Conservation (phyloP, 2,329 filamentous ascomycete genomes). For the Venturia effusa region DNA sequence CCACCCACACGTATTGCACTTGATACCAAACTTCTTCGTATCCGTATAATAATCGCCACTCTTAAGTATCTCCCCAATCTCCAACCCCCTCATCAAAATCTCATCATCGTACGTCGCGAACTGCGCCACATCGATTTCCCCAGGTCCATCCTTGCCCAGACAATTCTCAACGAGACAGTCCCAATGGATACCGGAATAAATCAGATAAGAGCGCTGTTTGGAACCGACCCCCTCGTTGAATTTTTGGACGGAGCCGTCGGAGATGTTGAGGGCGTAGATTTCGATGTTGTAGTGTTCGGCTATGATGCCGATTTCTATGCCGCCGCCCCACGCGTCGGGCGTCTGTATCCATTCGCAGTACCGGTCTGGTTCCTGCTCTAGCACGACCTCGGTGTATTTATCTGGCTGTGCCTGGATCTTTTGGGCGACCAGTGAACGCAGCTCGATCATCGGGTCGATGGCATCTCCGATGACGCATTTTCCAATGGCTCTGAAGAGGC, state of each 20-base stretch:
- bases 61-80: constrained; percentile 48
- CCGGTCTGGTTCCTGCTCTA: constrained; percentile 57
- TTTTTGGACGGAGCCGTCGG: constrained; percentile 54
- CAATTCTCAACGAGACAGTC: constrained; percentile 73
- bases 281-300: constrained; percentile 77
- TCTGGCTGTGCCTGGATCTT: constrained; percentile 60
- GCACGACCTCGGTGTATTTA: constrained; percentile 63
- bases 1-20: constrained; percentile 64
- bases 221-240: constrained; percentile 65
- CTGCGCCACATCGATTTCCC: constrained; percentile 71
- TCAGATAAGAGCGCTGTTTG: constrained; percentile 60
- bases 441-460: constrained; percentile 56
- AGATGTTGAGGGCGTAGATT: constrained; percentile 74
- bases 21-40: constrained; percentile 66
- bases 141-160: constrained; percentile 44
- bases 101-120: constrained; percentile 49
- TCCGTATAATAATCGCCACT: constrained; percentile 79
- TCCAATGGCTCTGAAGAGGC: constrained; percentile 83
- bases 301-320: constrained; percentile 78
- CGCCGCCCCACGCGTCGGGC: constrained; percentile 79
- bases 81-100: constrained; percentile 46
- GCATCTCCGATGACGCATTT: constrained; percentile 58
- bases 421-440: constrained; percentile 68
- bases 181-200: constrained; percentile 91
- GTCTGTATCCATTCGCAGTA: constrained; percentile 78